Evolutionary conservation across 345 rosid species (phyloP).

Genomic region (Hypericum androsaemum): DNA sequence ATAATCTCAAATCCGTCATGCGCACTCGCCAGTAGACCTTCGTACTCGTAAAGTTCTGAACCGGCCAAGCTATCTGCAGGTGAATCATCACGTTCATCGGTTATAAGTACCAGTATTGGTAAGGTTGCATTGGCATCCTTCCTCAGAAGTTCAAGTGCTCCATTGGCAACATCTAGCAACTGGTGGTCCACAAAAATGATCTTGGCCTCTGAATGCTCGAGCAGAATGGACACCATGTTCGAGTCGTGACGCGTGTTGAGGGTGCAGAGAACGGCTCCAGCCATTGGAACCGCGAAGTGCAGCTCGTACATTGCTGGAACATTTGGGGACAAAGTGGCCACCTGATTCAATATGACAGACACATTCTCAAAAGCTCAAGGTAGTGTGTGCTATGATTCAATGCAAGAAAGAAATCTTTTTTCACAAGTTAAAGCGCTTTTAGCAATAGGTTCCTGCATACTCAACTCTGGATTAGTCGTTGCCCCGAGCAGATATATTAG

Average conservation of each 20-base stretch:
- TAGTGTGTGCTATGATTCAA: background rate
- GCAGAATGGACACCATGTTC: slow-evolving; percentile 37
- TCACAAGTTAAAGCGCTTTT: no score
- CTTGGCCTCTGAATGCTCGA: slow-evolving; percentile 50
- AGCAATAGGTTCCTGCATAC: no score
- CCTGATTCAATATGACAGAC: slow-evolving; percentile 23
- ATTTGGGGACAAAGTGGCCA: slow-evolving; percentile 54
- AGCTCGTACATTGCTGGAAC: slow-evolving; percentile 79
- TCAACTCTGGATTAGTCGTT: no score
- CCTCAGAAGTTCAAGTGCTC: slow-evolving; percentile 41
- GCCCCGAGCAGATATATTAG: no score
- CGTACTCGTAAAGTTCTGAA: slow-evolving; percentile 1
- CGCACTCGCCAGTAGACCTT: no score
- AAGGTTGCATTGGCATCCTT: slow-evolving; percentile 19
- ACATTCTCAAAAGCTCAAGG: no score
- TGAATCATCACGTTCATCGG: slow-evolving; percentile 21
- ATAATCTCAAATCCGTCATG: no score
- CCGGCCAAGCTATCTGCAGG: background rate
- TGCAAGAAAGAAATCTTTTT: background rate
- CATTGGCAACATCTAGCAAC: slow-evolving; percentile 38
- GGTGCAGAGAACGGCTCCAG: slow-evolving; percentile 60
- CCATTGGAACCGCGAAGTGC: slow-evolving; percentile 80
- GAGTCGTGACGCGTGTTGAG: slow-evolving; percentile 60
- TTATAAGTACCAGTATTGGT: slow-evolving; percentile 38
- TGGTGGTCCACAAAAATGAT: slow-evolving; percentile 50